A percentile compares a stretch with the other conserved stretches of the same genome.
phyloP scores from a whole-genome alignment of 2,329 filamentous ascomycete species.

The Phaeoacremonium minimum region DNA sequence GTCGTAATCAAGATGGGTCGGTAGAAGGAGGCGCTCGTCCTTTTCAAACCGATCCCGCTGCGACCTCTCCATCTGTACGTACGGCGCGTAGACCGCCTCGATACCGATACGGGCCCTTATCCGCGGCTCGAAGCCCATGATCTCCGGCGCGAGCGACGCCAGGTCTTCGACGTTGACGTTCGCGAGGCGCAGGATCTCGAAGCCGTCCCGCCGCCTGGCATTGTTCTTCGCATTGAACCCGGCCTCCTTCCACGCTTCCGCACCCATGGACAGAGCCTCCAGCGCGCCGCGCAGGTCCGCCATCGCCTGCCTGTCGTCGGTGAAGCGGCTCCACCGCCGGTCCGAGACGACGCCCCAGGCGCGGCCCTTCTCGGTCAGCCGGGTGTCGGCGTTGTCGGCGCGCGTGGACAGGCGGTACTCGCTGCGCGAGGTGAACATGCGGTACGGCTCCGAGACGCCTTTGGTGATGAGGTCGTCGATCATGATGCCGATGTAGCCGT shows the following conservation, averaged over 20 bases:
- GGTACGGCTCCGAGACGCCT: conserved; percentile 92
- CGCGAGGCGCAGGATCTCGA: conserved; percentile 72
- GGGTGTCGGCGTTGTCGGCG: conserved; percentile 88
- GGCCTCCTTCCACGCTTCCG: conserved; percentile 61
- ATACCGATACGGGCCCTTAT: conserved; percentile 71
- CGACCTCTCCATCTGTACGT: conserved; percentile 68
- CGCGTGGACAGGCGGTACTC: conserved; percentile 92
- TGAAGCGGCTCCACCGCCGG: conserved; percentile 68
- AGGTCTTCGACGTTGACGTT: conserved; percentile 57
- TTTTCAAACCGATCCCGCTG: conserved; percentile 64
- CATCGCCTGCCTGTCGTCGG: conserved; percentile 62
- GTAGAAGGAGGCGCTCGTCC: conserved; percentile 73
- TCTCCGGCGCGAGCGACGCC: conserved; percentile 49
- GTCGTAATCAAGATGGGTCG: conserved; percentile 72
- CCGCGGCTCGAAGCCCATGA: conserved; percentile 47
- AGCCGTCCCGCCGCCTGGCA: conserved; percentile 62
- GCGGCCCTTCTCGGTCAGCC: conserved; percentile 76
- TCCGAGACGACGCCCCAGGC: conserved; percentile 76
- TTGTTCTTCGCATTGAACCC: conserved; percentile 69
- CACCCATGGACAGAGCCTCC: conserved; percentile 49
- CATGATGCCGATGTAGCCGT: conserved; percentile 98
- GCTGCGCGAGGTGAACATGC: conserved; percentile 95
- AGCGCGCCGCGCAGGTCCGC: conserved; percentile 61
- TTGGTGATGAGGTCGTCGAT: conserved; percentile 97
- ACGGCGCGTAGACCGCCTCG: conserved; percentile 83